These are phyloP conservation scores for Flaveria brownii DNA, from an alignment of 129 eudicot genomes.

Conservation along the genomic window DNA sequence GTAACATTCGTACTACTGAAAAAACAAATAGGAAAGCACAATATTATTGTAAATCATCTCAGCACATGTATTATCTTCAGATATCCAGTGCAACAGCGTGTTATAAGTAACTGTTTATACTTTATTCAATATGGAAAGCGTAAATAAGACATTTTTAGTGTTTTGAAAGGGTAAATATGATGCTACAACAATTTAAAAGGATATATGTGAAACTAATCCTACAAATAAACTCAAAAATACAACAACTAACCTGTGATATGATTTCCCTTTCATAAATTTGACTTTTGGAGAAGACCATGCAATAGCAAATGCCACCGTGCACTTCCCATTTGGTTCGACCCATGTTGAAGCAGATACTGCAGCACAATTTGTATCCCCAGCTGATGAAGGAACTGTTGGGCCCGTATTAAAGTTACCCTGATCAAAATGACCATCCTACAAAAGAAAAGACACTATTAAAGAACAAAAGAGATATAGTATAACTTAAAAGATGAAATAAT, in stretches of 20 bases:
- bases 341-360: slow-evolving; percentile 93
- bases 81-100: background rate
- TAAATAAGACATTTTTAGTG: background rate
- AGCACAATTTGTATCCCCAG: slow-evolving; percentile 98
- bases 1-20: background rate
- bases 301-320: slow-evolving; percentile 91
- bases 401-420: slow-evolving; percentile 64
- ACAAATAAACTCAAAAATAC: background rate
- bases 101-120: background rate
- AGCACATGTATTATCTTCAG: background rate
- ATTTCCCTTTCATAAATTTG: slow-evolving; percentile 83
- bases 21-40: background rate
- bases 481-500: background rate
- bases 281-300: slow-evolving; percentile 97
- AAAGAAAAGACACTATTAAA: background rate
- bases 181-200: background rate
- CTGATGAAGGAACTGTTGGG: slow-evolving; percentile 78
- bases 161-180: background rate
- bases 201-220: background rate
- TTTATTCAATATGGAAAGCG: background rate
- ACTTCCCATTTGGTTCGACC: slow-evolving; percentile 97
- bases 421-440: slow-evolving; percentile 91
- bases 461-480: background rate
- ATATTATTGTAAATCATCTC: background rate
- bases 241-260: slow-evolving; percentile 70